Percentiles rank a stretch among this genome's conserved stretches.
Evolutionary conservation across 768 basidiomycete genomes (phyloP).

Genomic region (Xanthoconium stramineum): DNA sequence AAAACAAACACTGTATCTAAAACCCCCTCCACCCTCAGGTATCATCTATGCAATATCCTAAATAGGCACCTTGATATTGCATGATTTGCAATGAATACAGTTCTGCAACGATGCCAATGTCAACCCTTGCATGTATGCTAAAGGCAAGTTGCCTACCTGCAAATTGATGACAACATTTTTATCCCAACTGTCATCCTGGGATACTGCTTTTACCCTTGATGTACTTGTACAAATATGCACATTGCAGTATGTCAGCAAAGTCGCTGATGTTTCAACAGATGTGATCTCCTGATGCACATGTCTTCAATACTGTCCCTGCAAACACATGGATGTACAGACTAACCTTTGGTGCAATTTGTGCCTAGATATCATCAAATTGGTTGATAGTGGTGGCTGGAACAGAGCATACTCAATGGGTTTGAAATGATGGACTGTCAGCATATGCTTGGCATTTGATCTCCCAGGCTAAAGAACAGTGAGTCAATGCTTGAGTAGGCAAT

Average conservation of each 20-base stretch:
- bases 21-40: constrained; percentile 95
- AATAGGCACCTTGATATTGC: constrained; percentile 93
- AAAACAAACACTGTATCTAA: constrained; percentile 74
- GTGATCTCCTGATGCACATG: constrained; percentile 52
- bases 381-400: constrained; percentile 86
- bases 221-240: constrained; percentile 97
- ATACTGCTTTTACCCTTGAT: constrained; percentile 62
- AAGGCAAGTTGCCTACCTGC: constrained; percentile 52
- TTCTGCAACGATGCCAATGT: constrained; percentile 46
- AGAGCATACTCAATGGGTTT: constrained; percentile 82
- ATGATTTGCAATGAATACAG: constrained; percentile 92
- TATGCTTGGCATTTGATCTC: constrained; percentile 64
- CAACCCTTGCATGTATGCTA: background rate
- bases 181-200: constrained; percentile 56
- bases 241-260: constrained; percentile 84
- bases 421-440: constrained; percentile 60
- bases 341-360: constrained; percentile 97
- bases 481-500: constrained; percentile 58
- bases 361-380: constrained; percentile 92
- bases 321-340: constrained; percentile 84
- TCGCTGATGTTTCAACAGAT: constrained; percentile 71
- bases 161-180: constrained; percentile 95
- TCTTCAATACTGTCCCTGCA: constrained; percentile 41
- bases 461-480: constrained; percentile 74
- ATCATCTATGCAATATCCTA: constrained; percentile 98